Evolutionary conservation across 768 basidiomycete species (phyloP).

Genomic region (Mycena vitilis): DNA sequence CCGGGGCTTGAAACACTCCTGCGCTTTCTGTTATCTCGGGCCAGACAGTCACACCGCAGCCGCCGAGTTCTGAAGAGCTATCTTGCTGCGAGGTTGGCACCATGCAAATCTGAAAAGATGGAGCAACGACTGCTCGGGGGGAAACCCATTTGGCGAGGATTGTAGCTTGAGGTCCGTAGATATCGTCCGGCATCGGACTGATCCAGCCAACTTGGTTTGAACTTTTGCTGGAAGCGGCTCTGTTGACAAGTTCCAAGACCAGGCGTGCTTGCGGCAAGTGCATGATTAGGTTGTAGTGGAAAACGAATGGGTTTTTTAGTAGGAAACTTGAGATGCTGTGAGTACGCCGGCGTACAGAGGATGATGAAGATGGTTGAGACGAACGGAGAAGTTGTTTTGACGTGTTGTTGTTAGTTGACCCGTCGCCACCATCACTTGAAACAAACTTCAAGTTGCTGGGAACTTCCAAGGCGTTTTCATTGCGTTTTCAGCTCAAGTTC

Average conservation of each 20-base stretch:
- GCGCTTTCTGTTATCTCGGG: conserved; percentile 20
- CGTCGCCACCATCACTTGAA: background rate
- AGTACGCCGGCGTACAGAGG: conserved; percentile 20
- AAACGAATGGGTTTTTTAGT: background rate
- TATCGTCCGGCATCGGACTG: conserved; percentile 20
- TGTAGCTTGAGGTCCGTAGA: conserved; percentile 20
- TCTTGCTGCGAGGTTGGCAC: conserved; percentile 4
- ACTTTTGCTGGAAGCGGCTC: conserved; percentile 7
- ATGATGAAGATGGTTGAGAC: background rate
- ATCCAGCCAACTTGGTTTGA: conserved; percentile 25
- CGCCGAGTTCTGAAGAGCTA: conserved; percentile 6
- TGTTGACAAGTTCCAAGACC: conserved; percentile 2
- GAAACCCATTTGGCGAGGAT: conserved; percentile 31
- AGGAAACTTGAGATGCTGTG: background rate
- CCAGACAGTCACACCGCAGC: conserved; percentile 18
- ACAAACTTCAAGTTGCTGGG: too few relatives aligned
- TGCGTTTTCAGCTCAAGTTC: too few relatives aligned
- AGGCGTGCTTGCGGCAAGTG: background rate
- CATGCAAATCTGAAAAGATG: conserved; percentile 27
- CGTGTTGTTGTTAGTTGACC: background rate
- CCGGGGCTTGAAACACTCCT: conserved; percentile 19
- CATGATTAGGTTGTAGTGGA: conserved; percentile 9
- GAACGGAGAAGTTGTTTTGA: background rate
- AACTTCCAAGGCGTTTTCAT: too few relatives aligned
- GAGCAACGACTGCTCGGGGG: conserved; percentile 3